Percentiles rank a stretch among this genome's conserved stretches.
Evolutionary conservation across 1,284 basidiomycete genomes (phyloP).

Genomic region (Sanguinoderma infundibulare): DNA sequence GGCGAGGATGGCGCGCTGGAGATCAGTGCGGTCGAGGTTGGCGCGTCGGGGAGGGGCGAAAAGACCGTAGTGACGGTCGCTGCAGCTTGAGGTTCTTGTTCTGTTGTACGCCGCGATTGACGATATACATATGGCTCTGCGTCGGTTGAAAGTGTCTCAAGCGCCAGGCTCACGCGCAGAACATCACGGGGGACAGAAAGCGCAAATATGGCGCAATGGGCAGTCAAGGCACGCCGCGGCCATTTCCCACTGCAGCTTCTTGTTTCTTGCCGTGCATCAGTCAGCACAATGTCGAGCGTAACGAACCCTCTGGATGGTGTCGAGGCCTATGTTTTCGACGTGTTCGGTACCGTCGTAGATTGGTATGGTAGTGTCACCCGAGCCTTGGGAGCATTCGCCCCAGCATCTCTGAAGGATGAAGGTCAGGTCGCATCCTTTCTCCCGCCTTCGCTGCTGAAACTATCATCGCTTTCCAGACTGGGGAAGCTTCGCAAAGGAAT

Average conservation of each 20-base stretch:
- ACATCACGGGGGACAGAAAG: not conserved
- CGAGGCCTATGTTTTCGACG: slow-evolving; percentile 64
- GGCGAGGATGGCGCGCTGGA: too few relatives aligned
- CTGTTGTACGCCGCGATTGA: too few relatives aligned
- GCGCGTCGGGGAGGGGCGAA: too few relatives aligned
- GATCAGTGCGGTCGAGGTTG: too few relatives aligned
- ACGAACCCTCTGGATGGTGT: slow-evolving; percentile 36
- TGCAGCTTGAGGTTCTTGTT: too few relatives aligned
- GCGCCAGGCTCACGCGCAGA: too few relatives aligned
- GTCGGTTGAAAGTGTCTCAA: too few relatives aligned
- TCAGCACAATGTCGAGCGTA: not conserved
- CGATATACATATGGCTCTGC: too few relatives aligned
- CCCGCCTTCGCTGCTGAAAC: not conserved
- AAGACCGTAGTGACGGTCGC: too few relatives aligned
- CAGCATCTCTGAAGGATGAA: slow-evolving; percentile 28
- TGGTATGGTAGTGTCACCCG: slow-evolving; percentile 55
- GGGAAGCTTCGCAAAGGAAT: slow-evolving; percentile 55
- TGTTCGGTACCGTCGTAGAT: slow-evolving; percentile 68
- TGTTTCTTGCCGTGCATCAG: not conserved
- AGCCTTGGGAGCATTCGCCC: slow-evolving; percentile 40
- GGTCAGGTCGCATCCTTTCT: slow-evolving; percentile 6
- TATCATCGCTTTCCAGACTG: slow-evolving; percentile 39
- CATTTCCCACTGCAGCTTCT: not conserved
- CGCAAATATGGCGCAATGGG: slow-evolving; percentile 1
- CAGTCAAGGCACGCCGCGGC: not conserved